phyloP scores from a whole-genome alignment of 495 filamentous ascomycete species.

The Penicillium goetzii region DNA sequence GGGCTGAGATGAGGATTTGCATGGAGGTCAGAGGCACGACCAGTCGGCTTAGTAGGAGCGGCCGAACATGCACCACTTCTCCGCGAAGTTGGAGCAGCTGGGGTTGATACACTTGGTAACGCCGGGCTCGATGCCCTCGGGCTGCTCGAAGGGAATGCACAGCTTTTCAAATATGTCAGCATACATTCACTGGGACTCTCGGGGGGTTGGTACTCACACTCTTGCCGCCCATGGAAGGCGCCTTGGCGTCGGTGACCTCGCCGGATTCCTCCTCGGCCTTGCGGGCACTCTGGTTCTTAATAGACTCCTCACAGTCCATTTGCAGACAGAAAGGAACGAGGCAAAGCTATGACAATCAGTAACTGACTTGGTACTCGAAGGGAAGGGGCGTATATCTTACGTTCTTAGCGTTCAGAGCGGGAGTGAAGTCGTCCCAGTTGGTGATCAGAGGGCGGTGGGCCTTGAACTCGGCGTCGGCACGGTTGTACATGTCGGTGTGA shows the following conservation, averaged over 20 bases:
- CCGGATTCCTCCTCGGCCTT: conserved; percentile 68
- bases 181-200: neutral
- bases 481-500: conserved; percentile 81
- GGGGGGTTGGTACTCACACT: neutral
- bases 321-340: conserved; percentile 84
- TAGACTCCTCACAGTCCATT: conserved; percentile 83
- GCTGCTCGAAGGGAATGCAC: conserved; percentile 97
- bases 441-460: conserved; percentile 78
- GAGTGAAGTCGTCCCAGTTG: conserved; percentile 87
- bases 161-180: conserved; percentile 52
- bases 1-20: neutral
- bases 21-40: neutral
- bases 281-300: conserved; percentile 85
- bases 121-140: conserved; percentile 73
- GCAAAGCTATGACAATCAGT: conserved; percentile 4
- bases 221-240: conserved; percentile 96
- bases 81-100: conserved; percentile 70
- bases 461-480: conserved; percentile 75
- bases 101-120: conserved; percentile 90
- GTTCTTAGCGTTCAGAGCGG: conserved; percentile 87
- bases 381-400: conserved; percentile 39
- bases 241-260: conserved; percentile 73
- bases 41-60: conserved; percentile 44
- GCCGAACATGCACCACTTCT: conserved; percentile 88
- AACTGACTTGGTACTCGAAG: neutral